Evolutionary conservation across 306 rosid species (phyloP).

Genomic region (Prunus armeniaca): DNA sequence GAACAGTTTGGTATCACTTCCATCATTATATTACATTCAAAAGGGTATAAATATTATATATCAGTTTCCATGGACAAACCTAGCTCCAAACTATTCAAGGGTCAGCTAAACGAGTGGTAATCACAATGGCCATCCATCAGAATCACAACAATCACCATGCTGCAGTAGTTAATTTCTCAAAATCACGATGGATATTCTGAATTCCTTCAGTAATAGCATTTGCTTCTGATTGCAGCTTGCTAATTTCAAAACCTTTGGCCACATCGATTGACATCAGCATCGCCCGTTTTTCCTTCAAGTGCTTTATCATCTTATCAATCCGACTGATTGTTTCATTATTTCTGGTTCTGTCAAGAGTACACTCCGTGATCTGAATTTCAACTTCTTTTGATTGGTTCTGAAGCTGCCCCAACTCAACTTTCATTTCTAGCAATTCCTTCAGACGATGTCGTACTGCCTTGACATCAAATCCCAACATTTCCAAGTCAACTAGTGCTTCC

Average conservation of each 20-base stretch:
- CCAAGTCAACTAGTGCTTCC: conserved; percentile 6
- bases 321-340: neutral
- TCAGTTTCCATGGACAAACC: neutral
- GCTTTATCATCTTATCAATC: conserved; percentile 4
- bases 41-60: neutral
- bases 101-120: neutral
- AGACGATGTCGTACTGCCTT: neutral
- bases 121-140: neutral
- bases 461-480: conserved; percentile 20
- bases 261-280: neutral
- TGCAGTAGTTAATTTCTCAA: neutral
- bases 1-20: neutral
- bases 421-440: conserved; percentile 1
- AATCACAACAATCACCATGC: neutral
- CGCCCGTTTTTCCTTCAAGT: conserved; percentile 4
- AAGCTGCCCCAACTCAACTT: conserved; percentile 12
- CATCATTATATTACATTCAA: neutral
- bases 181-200: neutral
- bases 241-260: neutral
- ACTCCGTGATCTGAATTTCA: neutral
- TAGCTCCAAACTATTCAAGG: neutral
- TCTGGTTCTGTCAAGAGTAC: neutral
- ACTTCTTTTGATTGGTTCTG: conserved; percentile 4
- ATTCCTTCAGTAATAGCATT: neutral
- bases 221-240: conserved; percentile 9